Conservation (phyloP, 257 asterid species). For the Ajuga chamaepitys region DNA sequence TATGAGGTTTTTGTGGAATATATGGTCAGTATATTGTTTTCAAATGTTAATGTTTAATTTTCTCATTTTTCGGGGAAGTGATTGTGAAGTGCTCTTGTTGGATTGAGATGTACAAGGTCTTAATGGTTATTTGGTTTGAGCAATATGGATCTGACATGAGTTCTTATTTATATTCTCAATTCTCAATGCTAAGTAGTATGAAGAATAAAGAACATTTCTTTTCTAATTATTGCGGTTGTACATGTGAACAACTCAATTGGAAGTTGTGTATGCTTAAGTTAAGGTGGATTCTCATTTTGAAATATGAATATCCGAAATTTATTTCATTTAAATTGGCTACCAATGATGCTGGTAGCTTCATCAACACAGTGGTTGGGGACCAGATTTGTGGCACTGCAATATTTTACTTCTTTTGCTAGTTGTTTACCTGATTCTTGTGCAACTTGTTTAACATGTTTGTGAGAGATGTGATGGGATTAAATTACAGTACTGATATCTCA, state of each 20-base stretch:
- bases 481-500: background rate
- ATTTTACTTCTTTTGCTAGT: slow-evolving; percentile 7
- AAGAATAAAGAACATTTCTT: background rate
- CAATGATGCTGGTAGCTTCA: slow-evolving; percentile 93
- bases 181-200: background rate
- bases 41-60: background rate
- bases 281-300: slow-evolving; percentile 8
- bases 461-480: background rate
- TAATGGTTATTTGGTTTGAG: background rate
- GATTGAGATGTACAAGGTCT: too few species aligned
- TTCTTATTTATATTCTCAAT: slow-evolving; percentile 7
- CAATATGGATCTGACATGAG: slow-evolving; percentile 15
- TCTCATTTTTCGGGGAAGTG: background rate
- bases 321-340: slow-evolving; percentile 47
- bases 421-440: background rate
- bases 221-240: background rate
- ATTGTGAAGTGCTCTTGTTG: background rate
- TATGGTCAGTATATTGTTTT: background rate
- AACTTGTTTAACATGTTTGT: background rate
- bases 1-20: background rate
- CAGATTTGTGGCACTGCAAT: slow-evolving; percentile 54
- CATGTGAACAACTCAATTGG: background rate
- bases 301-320: slow-evolving; percentile 7
- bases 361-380: slow-evolving; percentile 90
- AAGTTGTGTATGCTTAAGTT: slow-evolving; percentile 1